Evolutionary conservation across 495 filamentous ascomycete genomes (phyloP).

Genomic region (Trichocladium uniseriatum): DNA sequence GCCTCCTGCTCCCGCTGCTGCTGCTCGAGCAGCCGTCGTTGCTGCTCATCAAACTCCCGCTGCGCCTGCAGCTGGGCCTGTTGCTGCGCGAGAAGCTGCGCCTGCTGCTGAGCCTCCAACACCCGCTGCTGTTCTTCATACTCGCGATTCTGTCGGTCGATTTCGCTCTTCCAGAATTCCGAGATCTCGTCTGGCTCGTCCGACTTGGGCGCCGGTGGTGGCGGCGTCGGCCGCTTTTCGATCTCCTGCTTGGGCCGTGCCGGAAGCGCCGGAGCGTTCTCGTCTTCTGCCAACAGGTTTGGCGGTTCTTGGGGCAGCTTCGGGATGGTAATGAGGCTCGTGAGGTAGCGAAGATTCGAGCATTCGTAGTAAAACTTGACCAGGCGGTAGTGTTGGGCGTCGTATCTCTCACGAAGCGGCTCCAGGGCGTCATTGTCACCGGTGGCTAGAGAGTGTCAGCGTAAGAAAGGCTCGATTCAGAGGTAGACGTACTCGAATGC

Average conservation of each 20-base stretch:
- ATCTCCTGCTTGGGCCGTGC: slow-evolving; percentile 68
- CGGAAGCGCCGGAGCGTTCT: slow-evolving; percentile 73
- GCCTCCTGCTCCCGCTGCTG: slow-evolving; percentile 86
- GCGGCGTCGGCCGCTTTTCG: slow-evolving; percentile 54
- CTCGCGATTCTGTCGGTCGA: slow-evolving; percentile 80
- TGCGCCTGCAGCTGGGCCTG: slow-evolving; percentile 74
- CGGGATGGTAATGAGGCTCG: slow-evolving; percentile 89
- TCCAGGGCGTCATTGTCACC: slow-evolving; percentile 93
- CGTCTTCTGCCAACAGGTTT: slow-evolving; percentile 74
- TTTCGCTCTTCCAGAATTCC: slow-evolving; percentile 95
- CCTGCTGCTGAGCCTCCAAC: slow-evolving; percentile 72
- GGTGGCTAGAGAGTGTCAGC: slow-evolving; percentile 50
- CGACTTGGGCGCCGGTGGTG: slow-evolving; percentile 48
- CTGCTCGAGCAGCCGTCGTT: slow-evolving; percentile 77
- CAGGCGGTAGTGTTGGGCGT: slow-evolving; percentile 90
- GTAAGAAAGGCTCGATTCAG: slow-evolving; percentile 12
- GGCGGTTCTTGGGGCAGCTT: slow-evolving; percentile 93
- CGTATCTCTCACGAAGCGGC: slow-evolving; percentile 76
- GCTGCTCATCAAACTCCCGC: slow-evolving; percentile 89
- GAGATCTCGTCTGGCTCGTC: slow-evolving; percentile 90
- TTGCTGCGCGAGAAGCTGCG: slow-evolving; percentile 55
- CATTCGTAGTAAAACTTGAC: slow-evolving; percentile 99
- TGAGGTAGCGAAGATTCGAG: slow-evolving; percentile 92
- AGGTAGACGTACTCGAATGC: slow-evolving; percentile 70
- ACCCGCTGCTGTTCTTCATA: slow-evolving; percentile 88